Percentiles rank a stretch among this genome's conserved stretches.
Evolutionary conservation across 108 stramenopile species (phyloP).

Genomic region (Pseudonitzschia pungens): DNA sequence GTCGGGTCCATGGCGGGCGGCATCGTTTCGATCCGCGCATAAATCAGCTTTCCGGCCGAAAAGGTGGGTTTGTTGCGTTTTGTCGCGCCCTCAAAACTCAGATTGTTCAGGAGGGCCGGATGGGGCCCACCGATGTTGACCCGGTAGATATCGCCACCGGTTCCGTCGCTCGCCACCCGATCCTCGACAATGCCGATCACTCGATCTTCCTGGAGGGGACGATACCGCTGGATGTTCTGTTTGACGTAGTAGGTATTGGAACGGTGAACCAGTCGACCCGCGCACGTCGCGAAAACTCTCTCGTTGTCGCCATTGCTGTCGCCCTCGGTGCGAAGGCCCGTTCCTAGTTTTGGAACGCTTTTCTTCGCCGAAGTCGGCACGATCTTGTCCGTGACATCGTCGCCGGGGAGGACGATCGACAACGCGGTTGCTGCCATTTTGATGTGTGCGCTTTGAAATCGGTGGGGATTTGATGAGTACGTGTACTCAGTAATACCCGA

Average conservation of each 20-base stretch:
- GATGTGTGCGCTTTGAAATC: neutral
- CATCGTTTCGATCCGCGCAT: constrained; percentile 57
- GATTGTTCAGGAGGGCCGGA: constrained; percentile 53
- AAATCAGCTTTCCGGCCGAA: constrained; percentile 61
- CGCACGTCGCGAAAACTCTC: constrained; percentile 40
- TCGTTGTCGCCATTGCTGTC: constrained; percentile 4
- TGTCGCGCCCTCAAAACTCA: constrained; percentile 80
- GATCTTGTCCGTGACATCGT: constrained; percentile 45
- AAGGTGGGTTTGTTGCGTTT: constrained; percentile 82
- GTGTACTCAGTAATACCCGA: neutral
- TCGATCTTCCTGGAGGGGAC: constrained; percentile 62
- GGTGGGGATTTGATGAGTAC: no score
- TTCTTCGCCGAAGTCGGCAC: neutral
- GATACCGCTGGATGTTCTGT: constrained; percentile 46
- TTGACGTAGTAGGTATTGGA: constrained; percentile 37
- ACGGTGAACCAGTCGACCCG: constrained; percentile 40
- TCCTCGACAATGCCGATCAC: constrained; percentile 84
- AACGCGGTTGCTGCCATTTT: constrained; percentile 7
- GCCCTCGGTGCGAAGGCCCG: constrained; percentile 28
- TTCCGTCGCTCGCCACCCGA: constrained; percentile 58
- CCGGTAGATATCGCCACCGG: constrained; percentile 73
- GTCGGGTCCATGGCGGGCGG: constrained; percentile 58
- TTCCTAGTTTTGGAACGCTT: constrained; percentile 37
- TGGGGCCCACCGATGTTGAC: constrained; percentile 79
- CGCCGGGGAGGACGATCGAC: constrained; percentile 51